Evolutionary conservation across 768 basidiomycete species (phyloP), one percentile per base, ranked within the genome.

Genomic region (Macrolepiota fuliginosa): DNA sequence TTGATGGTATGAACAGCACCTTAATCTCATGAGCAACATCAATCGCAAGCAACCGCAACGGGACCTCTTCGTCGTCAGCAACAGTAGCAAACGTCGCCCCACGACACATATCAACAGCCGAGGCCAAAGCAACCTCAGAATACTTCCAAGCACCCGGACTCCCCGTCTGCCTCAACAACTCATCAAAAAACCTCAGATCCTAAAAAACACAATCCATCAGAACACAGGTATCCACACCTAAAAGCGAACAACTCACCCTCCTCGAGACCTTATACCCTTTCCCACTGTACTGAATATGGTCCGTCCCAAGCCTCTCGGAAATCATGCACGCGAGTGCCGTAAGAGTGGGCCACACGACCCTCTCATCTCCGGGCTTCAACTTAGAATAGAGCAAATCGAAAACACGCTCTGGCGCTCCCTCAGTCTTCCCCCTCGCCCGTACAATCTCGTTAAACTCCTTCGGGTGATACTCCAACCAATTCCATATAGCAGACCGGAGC

Each of bases 21-120:
- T 88, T 90, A 63, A 96, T 80, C 60, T 95, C 93, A 64, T 89
- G 87, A 0, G 89, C 90, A 9, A 92, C 74, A 67, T 96, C 93
- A 32, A 77, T 73, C 0, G 90, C 90, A 32, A 93, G 75, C 15
- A 84, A 73, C 17, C 85, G 81, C 27, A 94, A 68, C 4, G 91
- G 84, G 15, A 82, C 68, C 10, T 93, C 91, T 19, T 80, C 82
- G 13, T 81, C 79, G 32, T 70, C 76, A 50, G 63, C 72, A 67
- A 75, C 79, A 5, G 52, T 37, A 32, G 59, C 51, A 70, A 76
- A 79, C 68, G 76, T 82, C 73, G 89, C 91, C 2, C 87, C 90
- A 54, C 87, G 82, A 70, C 91, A 90, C 36, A 94, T 76, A 68
- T 96, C 93, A 45, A 93, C 79, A 39, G 84, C 84, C 70, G 91